Evolutionary conservation across 2,329 filamentous ascomycete species (phyloP), one percentile per base, ranked within the genome.

Genomic region (Pyrenochaeta sp.): DNA sequence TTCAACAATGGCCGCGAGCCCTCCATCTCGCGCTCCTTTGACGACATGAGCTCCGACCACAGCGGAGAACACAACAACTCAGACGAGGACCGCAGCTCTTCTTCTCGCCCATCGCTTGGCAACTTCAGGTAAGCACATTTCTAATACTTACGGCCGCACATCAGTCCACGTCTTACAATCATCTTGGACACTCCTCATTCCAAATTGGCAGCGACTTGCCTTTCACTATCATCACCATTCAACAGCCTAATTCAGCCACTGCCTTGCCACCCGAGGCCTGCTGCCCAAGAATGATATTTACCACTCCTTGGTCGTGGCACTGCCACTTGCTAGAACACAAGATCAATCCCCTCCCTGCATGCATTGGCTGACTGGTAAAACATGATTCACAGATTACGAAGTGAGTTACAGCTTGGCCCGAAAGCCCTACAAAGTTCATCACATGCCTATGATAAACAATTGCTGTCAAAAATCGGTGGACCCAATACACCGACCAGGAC

Each of bases 381-480:
- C 11, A 53, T 55, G 41, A 39, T 31, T 39, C 29, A 51, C 63
- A 83, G 81, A 61, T 70, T 84, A 41, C 81, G 82, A 53, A 82
- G 82, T 58, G 82, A 85, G 66, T 75, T 75, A 36, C 79, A 84
- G 50, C 75, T 85, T 34, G 83, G 82, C 32, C 76, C 80, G 51
- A 74, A 78, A 49, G 78, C 81, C 32, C 76, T 84, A 27, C 77
- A 82, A 53, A 77, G 75, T 43, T 84, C 81, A 3, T 84, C 81
- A 17, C 80, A 84, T 58, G 81, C 78, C 21, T 86, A 85, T 66
- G 83, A 86, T 59, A 80, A 84, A 63, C 80, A 83, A 49, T 69
- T 85, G 9, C 68, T 86, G 18, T 83, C 81, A 35, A 84, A 83
- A 54, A 85, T 85, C 45, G 82, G 82, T 21, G 82, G 82, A 32